Evolutionary conservation across 352 stramenopile species (phyloP), one percentile per base, ranked within the genome.

Genomic region (Saprolegnia diclina): DNA sequence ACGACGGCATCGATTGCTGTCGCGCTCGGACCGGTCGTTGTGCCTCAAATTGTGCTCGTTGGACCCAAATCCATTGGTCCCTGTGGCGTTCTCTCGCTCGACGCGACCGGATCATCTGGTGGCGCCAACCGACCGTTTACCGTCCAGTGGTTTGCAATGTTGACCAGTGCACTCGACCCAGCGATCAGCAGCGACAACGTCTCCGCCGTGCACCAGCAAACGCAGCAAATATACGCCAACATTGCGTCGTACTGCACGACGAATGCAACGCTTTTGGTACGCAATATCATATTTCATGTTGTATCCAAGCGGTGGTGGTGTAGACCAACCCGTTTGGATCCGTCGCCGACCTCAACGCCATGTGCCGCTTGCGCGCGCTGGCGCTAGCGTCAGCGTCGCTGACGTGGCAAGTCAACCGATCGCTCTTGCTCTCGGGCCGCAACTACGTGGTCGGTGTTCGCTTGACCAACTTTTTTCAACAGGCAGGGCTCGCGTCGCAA

Each of bases 401-500:
- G 13, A 67, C 71, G 10, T 48, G 89, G n/a, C 50, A 71, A 9
- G 45, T 91, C 32, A 78, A 91, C 57, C 85, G 74, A 45, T 75
- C 76, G 0, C 55, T 77, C 0, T 29, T 92, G 0, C 72, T 82
- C 50, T 40, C 75, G 0, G 74, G 78, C 1, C 70, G 71, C 19
- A 68, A 42, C 2, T 90, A 89, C 62, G 57, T 78, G 1, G 57
- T 91, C 5, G 82, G 81, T 0, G 56, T 91, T 21, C 76, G 76
- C 16, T 76, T 92, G 7, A 74, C 67, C 11, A 92, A 92, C 42
- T 80, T 79, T 11, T 91, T 91, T 21, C 71, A 53, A 13, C 78
- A 90, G 55, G 69, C 72, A 1, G 48, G 71, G 0, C 42, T 70
- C 0, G 54, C 71, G 4, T 56, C 64, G 0, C 83, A 88, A 35